Evolutionary conservation across 2,329 filamentous ascomycete genomes (phyloP), one percentile per base, ranked within the genome.

Genomic region (Ophiocordyceps camponoti-saundersi): DNA sequence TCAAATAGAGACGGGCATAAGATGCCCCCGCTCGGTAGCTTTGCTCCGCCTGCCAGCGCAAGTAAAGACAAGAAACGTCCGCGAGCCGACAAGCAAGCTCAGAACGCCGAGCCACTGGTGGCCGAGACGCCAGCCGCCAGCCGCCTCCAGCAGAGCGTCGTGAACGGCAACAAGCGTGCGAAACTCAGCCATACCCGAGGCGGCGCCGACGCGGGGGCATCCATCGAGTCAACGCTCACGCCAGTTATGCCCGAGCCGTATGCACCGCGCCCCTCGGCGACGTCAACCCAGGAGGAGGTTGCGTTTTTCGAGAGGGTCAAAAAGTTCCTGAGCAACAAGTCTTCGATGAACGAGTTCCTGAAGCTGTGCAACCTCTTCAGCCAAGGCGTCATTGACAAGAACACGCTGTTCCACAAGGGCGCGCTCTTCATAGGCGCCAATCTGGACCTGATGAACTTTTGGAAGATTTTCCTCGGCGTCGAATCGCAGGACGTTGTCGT

Each of bases 331-430:
- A 81, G 83, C 50, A 96, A 96, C 62, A 85, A 94, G 61, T 84
- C 86, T 48, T 82, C 82, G 3, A 93, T 94, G 74, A 89, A 85
- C 56, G 92, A 98, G 61, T 98, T 98, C 63, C 67, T 98, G 52
- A 98, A 98, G 68, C 77, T 98, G 7, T 92, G 90, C 69, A 98
- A 96, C 55, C 73, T 98, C 29, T 98, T 87, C 67, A 92, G 85
- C 21, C 85, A 94, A 56, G 89, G 93, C 54, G 74, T 98, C 45
- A 93, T 98, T 51, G 87, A 94, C 57, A 82, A 82, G 48, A 80
- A 85, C 50, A 79, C 87, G 2, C 70, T 98, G 15, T 78, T 92
- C 23, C 81, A 87, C 60, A 85, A 92, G 59, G 86, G 87, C 2
- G 79, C 81, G 47, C 75, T 79, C 6, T 98, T 95, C 59, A 88